Evolutionary conservation across 352 stramenopile species (phyloP).

Genomic region (Phytophthora ramorum): DNA sequence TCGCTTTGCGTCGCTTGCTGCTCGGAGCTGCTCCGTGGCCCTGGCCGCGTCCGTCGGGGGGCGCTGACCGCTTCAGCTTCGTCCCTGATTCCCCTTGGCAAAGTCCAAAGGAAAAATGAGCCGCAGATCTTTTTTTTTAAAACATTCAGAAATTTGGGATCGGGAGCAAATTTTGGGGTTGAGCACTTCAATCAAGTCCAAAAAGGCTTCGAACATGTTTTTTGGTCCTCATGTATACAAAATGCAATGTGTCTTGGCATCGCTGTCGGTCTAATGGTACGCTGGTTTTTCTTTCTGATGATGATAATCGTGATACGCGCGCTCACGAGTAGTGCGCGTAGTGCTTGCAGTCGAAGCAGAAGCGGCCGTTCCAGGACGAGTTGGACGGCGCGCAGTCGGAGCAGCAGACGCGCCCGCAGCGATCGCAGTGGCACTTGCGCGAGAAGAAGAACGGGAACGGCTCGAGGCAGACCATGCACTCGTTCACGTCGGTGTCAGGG

Average conservation of each 20-base stretch:
- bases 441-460: conserved; percentile 77
- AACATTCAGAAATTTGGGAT: conserved; percentile 10
- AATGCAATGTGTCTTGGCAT: conserved; percentile 2
- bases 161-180: conserved; percentile 18
- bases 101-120: conserved; percentile 29
- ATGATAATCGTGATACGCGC: conserved; percentile 3
- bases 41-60: conserved; percentile 31
- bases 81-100: conserved; percentile 27
- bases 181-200: conserved; percentile 31
- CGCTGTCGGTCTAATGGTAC: conserved; percentile 15
- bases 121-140: conserved; percentile 15
- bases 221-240: conserved; percentile 21
- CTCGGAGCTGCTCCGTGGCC: conserved; percentile 33
- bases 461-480: conserved; percentile 82
- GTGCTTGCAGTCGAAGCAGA: conserved; percentile 84
- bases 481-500: conserved; percentile 52
- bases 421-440: conserved; percentile 76
- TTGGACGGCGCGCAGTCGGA: conserved; percentile 74
- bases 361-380: conserved; percentile 74
- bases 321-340: conserved; percentile 60
- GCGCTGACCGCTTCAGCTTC: conserved; percentile 40
- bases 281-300: not conserved
- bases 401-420: conserved; percentile 81
- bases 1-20: conserved; percentile 32
- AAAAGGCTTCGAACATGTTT: too few relatives aligned